These are phyloP conservation scores for Vickermania ingenoplastis DNA, from an alignment of 208 protist genomes.

Conservation along the genomic window DNA sequence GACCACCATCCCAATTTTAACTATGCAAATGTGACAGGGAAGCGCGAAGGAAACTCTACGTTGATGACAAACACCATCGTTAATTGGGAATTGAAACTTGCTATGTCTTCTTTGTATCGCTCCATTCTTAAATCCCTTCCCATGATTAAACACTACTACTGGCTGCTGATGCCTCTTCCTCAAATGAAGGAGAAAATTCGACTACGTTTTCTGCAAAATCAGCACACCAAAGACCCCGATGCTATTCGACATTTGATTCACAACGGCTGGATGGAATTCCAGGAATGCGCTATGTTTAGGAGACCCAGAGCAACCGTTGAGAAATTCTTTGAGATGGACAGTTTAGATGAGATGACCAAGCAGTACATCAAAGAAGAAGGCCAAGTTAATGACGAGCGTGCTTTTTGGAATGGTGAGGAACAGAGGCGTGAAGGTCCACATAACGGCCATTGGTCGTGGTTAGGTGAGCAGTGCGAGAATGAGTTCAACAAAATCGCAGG, in stretches of 20 bases:
- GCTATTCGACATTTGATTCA: slow-evolving; percentile 80
- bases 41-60: slow-evolving; percentile 64
- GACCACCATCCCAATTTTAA: slow-evolving; percentile 74
- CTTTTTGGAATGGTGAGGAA: slow-evolving; percentile 84
- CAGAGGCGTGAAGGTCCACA: slow-evolving; percentile 76
- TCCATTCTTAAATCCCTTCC: slow-evolving; percentile 69
- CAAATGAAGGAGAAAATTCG: slow-evolving; percentile 81
- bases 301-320: slow-evolving; percentile 61
- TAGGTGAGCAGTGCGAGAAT: slow-evolving; percentile 69
- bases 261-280: slow-evolving; percentile 87
- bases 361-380: slow-evolving; percentile 76
- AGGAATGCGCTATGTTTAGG: slow-evolving; percentile 72
- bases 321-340: slow-evolving; percentile 77
- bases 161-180: slow-evolving; percentile 61
- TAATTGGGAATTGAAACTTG: slow-evolving; percentile 63
- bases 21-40: slow-evolving; percentile 68
- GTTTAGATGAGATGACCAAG: slow-evolving; percentile 46
- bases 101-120: slow-evolving; percentile 74
- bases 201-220: slow-evolving; percentile 76
- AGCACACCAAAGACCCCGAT: slow-evolving; percentile 80
- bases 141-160: slow-evolving; percentile 87
- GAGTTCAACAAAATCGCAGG: slow-evolving; percentile 75
- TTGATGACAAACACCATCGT: slow-evolving; percentile 45
- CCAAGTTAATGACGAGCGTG: slow-evolving; percentile 60
- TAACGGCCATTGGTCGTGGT: slow-evolving; percentile 83